These are phyloP conservation scores for Onygenales sp. DNA, from an alignment of 2,329 filamentous ascomycete genomes.

Conservation along the genomic window DNA sequence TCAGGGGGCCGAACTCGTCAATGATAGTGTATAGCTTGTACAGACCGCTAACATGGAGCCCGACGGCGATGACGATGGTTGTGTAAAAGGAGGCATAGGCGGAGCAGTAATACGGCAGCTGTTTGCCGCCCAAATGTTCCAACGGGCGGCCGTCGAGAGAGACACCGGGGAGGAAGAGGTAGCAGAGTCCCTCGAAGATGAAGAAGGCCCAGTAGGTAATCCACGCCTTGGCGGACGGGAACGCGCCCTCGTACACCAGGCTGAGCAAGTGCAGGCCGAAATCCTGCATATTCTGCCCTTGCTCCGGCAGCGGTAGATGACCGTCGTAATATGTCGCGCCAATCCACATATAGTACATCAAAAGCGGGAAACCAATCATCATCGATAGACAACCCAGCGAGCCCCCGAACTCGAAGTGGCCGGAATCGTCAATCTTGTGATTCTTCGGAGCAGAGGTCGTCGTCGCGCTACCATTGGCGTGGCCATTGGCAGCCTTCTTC, in stretches of 20 bases:
- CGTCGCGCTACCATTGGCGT: constrained; percentile 7
- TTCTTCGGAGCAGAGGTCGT: constrained; percentile 9
- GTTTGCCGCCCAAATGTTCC: constrained; percentile 69
- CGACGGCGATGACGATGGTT: constrained; percentile 62
- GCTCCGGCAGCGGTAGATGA: constrained; percentile 58
- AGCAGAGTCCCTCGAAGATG: constrained; percentile 71
- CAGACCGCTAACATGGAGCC: constrained; percentile 68
- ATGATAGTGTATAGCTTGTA: constrained; percentile 89
- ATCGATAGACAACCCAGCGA: constrained; percentile 67
- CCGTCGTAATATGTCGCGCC: constrained; percentile 89
- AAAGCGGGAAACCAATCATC: constrained; percentile 85
- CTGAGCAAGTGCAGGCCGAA: constrained; percentile 63
- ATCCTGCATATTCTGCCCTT: constrained; percentile 58
- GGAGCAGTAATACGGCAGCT: constrained; percentile 91
- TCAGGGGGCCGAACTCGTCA: constrained; percentile 87
- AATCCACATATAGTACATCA: constrained; percentile 99
- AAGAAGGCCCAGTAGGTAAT: constrained; percentile 91
- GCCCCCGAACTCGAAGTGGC: constrained; percentile 75
- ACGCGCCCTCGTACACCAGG: constrained; percentile 75
- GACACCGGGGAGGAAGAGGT: constrained; percentile 78
- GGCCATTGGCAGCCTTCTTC: constrained; percentile 14
- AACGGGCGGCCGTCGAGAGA: constrained; percentile 83
- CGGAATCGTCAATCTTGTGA: constrained; percentile 38
- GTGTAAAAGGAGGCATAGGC: constrained; percentile 79
- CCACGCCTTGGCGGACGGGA: constrained; percentile 75